phyloP scores from a whole-genome alignment of 2,329 filamentous ascomycete species.

The Diaporthe caulivora region DNA sequence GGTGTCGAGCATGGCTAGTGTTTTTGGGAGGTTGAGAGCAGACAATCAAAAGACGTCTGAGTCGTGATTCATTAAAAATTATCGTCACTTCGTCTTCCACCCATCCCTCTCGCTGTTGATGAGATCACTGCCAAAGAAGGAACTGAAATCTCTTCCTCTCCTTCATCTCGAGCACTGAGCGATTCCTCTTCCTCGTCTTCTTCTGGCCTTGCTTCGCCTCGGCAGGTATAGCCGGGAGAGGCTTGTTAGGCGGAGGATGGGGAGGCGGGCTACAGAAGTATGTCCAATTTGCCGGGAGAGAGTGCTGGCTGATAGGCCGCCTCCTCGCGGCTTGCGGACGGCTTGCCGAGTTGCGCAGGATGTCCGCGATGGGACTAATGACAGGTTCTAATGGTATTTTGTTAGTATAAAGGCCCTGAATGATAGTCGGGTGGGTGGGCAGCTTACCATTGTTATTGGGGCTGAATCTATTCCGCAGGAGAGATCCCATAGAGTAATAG shows the following conservation, averaged over 20 bases:
- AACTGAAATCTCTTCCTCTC: conserved; percentile 32
- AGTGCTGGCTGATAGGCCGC: conserved; percentile 24
- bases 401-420: background rate
- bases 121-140: conserved; percentile 2
- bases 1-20: background rate
- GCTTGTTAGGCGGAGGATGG: conserved; percentile 27
- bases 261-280: conserved; percentile 24
- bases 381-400: background rate
- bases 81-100: background rate
- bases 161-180: conserved; percentile 27
- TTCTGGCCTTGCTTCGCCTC: conserved; percentile 1
- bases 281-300: conserved; percentile 21
- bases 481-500: conserved; percentile 36
- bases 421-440: accelerated
- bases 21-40: background rate
- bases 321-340: background rate
- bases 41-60: background rate
- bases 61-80: conserved; percentile 28
- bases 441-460: background rate
- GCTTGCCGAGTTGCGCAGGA: conserved; percentile 10
- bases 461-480: conserved; percentile 16
- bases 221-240: conserved; percentile 22
- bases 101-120: too few species aligned
- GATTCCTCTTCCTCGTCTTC: conserved; percentile 24
- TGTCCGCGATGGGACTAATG: conserved; percentile 16